A percentile compares a stretch with the other conserved stretches of the same genome.
phyloP scores from a whole-genome alignment of 257 asterid species.

The Lithospermum erythrorhizon region DNA sequence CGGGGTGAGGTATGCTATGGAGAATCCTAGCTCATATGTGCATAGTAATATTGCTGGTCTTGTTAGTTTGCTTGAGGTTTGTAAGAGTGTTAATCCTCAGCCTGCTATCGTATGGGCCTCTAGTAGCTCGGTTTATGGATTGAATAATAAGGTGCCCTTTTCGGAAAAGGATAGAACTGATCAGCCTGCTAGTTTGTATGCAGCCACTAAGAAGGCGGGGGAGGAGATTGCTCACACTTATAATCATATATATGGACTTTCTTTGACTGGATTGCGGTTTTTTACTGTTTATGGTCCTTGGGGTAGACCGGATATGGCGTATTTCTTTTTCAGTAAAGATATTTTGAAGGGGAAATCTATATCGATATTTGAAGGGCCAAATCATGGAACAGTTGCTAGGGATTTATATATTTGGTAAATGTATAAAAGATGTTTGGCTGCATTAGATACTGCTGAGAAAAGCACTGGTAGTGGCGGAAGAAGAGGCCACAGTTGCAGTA shows the following conservation, averaged over 20 bases:
- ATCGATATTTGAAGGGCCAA: slow-evolving; percentile 69
- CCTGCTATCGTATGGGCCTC: slow-evolving; percentile 98
- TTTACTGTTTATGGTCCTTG: slow-evolving; percentile 97
- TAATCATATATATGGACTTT: slow-evolving; percentile 85
- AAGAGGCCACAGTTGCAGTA: slow-evolving; percentile 68
- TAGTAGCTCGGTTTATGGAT: slow-evolving; percentile 88
- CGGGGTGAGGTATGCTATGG: slow-evolving; percentile 95
- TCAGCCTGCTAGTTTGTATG: slow-evolving; percentile 92
- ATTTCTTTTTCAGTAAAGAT: slow-evolving; percentile 83
- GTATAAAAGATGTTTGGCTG: slow-evolving; percentile 92
- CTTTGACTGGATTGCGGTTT: slow-evolving; percentile 80
- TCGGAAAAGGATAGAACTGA: slow-evolving; percentile 84
- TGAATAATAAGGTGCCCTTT: slow-evolving; percentile 84
- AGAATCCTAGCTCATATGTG: slow-evolving; percentile 92
- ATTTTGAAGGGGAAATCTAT: slow-evolving; percentile 83
- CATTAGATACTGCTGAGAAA: slow-evolving; percentile 87
- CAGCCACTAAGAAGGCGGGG: slow-evolving; percentile 95
- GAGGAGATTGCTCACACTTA: slow-evolving; percentile 94
- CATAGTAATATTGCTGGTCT: slow-evolving; percentile 96
- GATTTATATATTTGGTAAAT: slow-evolving; percentile 89
- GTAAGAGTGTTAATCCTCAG: slow-evolving; percentile 79
- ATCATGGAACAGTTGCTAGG: slow-evolving; percentile 90
- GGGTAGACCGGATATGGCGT: slow-evolving; percentile 99
- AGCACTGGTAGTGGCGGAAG: slow-evolving; percentile 97
- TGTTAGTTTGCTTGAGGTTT: slow-evolving; percentile 74